These are phyloP conservation scores for Mycosphaerelloides madeirae DNA, from an alignment of 2,329 filamentous ascomycete species.

Conservation along the genomic window DNA sequence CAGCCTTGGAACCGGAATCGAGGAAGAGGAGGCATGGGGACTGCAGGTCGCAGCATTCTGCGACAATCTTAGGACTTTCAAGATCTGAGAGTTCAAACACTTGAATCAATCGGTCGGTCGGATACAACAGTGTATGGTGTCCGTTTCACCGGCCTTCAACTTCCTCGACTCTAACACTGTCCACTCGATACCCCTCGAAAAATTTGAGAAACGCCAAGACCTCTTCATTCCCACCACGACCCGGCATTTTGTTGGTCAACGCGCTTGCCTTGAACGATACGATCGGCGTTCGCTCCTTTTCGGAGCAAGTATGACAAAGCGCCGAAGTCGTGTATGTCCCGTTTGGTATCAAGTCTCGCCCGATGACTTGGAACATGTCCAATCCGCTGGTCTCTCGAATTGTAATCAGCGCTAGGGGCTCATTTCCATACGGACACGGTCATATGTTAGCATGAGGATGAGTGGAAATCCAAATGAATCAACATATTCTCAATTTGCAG, in stretches of 20 bases:
- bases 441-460: too few species aligned
- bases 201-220: too few species aligned
- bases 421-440: too few species aligned
- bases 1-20: slow-evolving; percentile 21
- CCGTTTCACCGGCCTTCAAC: too few species aligned
- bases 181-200: too few species aligned
- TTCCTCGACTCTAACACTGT: too few species aligned
- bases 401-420: slow-evolving; percentile 2
- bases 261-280: slow-evolving; percentile 1
- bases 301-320: not conserved
- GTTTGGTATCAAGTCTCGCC: slow-evolving; percentile 4
- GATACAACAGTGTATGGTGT: too few species aligned
- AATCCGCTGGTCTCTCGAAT: slow-evolving; percentile 5
- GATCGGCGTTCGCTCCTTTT: not conserved
- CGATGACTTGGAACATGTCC: slow-evolving; percentile 8
- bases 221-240: too few species aligned
- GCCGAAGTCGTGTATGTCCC: slow-evolving; percentile 3
- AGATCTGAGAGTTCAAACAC: too few species aligned
- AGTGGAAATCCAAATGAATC: too few species aligned
- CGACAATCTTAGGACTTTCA: slow-evolving; percentile 19
- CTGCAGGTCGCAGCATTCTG: slow-evolving; percentile 21
- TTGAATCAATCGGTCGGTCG: too few species aligned
- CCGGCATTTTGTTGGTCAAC: not conserved
- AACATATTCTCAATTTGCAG: slow-evolving; percentile 1
- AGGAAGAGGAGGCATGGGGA: slow-evolving; percentile 26